phyloP scores from a whole-genome alignment of 768 basidiomycete species.

The Trametes villosa region DNA sequence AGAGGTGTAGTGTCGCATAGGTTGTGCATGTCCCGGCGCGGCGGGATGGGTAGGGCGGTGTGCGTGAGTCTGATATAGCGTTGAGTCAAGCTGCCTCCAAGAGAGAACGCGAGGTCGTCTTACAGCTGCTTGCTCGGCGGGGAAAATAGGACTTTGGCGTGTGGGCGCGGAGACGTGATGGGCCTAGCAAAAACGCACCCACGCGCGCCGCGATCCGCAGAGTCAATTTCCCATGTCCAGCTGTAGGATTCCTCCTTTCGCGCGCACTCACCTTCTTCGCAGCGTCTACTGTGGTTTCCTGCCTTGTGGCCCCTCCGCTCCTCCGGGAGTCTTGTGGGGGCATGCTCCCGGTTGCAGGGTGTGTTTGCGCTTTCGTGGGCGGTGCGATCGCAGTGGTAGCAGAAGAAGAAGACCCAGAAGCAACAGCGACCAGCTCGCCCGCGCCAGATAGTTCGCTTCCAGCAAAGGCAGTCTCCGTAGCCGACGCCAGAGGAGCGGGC shows the following conservation, averaged over 20 bases:
- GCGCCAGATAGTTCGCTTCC: not conserved
- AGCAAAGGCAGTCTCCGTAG: not conserved
- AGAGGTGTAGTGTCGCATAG: not conserved
- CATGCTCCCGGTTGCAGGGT: too few species aligned
- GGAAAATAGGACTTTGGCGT: not conserved
- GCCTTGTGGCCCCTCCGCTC: not conserved
- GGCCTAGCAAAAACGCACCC: not conserved
- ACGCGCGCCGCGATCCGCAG: not conserved
- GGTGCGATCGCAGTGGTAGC: not conserved
- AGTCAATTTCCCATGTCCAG: slow-evolving; percentile 5
- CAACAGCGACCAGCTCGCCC: not conserved
- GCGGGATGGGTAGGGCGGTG: not conserved
- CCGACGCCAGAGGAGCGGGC: not conserved
- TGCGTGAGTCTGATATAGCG: not conserved
- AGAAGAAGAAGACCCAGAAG: not conserved
- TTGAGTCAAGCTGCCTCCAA: not conserved
- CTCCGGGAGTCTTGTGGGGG: not conserved
- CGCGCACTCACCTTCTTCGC: slow-evolving; percentile 2
- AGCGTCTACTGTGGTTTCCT: not conserved
- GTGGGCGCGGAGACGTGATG: not conserved
- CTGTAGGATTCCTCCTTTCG: not conserved
- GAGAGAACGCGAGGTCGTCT: not conserved
- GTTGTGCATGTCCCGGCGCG: not conserved
- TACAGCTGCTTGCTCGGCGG: not conserved
- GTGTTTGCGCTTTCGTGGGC: too few species aligned